Evolutionary conservation across 2,329 filamentous ascomycete genomes (phyloP), one percentile per base, ranked within the genome.

Genomic region (Cladosporium cucumerinum): DNA sequence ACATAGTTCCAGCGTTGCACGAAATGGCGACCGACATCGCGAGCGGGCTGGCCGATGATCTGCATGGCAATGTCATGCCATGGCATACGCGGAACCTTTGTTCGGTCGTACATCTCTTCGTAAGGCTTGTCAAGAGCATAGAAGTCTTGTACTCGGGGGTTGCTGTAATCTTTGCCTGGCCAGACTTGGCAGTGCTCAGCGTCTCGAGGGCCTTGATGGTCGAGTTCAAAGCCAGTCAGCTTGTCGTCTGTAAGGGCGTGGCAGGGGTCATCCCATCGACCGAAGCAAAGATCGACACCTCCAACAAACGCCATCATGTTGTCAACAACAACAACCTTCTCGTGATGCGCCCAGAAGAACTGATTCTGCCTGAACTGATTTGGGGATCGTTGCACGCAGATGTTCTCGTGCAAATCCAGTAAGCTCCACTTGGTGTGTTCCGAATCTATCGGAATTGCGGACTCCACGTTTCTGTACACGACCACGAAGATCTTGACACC

Each of bases 11-110:
- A 99, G 66, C 95, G 86, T 78, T 99, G 95, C 5, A 98, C 93
- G 74, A 99, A 99, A 77, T 98, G 95, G 25, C 95, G 87, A 2
- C 93, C 97, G 67, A 98, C 81, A 79, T 99, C 95, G 70, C 95
- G 87, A 14, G 95, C 94, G 2, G 95, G 95, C 76, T 98, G 95
- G 4, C 95, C 95, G 51, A 98, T 93, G 49, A 99, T 89, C 77
- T 98, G 95, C 95, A 99, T 98, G 2, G 90, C 88, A 67, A 99
- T 93, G 76, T 99, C 95, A 73, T 99, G 95, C 95, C 95, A 99
- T 1, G 95, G 94, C 95, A 98, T 99, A 67, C 95, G 85, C 1
- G 95, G 93, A 21, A 94, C 86, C 75, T 90, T 90, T 66, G 87
- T 89, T 63, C 95, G 89, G 77, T 98, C 92, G 73, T 98, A 99